These are phyloP conservation scores for Dendryphion nanum DNA, from an alignment of 2,329 filamentous ascomycete species.

Conservation along the genomic window DNA sequence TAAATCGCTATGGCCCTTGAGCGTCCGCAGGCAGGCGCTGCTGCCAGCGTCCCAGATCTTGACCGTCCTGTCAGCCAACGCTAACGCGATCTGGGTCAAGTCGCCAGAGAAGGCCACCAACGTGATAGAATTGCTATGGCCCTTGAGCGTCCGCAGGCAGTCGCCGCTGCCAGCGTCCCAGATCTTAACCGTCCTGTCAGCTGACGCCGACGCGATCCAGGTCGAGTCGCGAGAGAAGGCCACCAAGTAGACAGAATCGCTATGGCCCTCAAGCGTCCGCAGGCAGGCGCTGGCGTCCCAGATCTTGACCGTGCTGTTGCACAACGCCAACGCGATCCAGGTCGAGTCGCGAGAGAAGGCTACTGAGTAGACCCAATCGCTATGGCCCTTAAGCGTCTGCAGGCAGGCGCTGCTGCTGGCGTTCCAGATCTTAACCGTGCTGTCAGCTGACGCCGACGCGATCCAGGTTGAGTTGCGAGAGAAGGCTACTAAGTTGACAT, in stretches of 20 bases:
- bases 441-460: background rate
- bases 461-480: background rate
- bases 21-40: conserved; percentile 2
- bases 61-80: background rate
- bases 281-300: too few species aligned
- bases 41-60: background rate
- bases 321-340: too few species aligned
- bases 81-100: background rate
- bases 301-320: too few species aligned
- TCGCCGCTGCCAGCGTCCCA: background rate
- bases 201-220: background rate
- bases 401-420: too few species aligned
- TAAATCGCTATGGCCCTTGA: conserved; percentile 11
- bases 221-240: background rate
- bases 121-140: background rate
- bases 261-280: conserved; percentile 3
- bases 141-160: background rate
- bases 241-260: background rate
- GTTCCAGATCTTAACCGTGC: background rate
- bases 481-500: background rate
- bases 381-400: too few species aligned
- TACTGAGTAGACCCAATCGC: background rate
- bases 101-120: background rate
- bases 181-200: background rate
- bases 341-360: too few species aligned